phyloP scores from a whole-genome alignment of 1,139 yeast species.

The Scheffersomyces lignicola region DNA sequence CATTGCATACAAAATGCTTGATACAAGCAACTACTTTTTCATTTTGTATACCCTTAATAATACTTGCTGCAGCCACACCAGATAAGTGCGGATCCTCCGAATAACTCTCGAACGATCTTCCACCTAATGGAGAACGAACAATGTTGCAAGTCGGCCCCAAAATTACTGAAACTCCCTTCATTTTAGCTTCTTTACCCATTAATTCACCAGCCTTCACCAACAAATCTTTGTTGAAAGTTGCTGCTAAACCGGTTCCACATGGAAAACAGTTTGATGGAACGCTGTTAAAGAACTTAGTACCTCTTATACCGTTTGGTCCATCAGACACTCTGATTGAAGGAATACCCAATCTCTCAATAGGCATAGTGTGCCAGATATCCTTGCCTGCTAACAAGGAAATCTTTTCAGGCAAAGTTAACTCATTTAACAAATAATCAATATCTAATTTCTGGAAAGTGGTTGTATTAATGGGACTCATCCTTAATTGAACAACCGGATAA shows the following conservation, averaged over 20 bases:
- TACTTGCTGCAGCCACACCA: conserved; percentile 50
- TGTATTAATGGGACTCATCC: conserved; percentile 4
- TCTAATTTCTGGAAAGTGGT: conserved; percentile 24
- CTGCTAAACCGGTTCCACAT: conserved; percentile 43
- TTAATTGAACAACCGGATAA: too few relatives aligned
- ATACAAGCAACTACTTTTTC: conserved; percentile 55
- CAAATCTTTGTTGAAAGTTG: conserved; percentile 37
- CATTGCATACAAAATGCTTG: conserved; percentile 63
- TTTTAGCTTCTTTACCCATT: conserved; percentile 37
- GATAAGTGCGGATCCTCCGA: conserved; percentile 61
- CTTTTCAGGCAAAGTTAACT: conserved; percentile 51
- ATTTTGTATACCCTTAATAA: conserved; percentile 56
- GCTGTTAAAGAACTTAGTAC: conserved; percentile 31
- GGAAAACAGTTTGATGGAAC: conserved; percentile 38
- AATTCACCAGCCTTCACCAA: conserved; percentile 28
- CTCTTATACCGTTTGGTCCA: conserved; percentile 39
- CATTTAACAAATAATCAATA: conserved; percentile 41
- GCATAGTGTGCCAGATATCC: conserved; percentile 58
- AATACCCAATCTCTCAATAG: conserved; percentile 46
- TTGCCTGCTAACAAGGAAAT: conserved; percentile 48
- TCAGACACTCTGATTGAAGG: conserved; percentile 34
- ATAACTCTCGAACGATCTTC: conserved; percentile 64
- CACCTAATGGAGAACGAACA: conserved; percentile 62
- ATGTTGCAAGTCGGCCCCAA: conserved; percentile 58
- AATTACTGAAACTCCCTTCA: conserved; percentile 42